Percentiles rank a stretch among this genome's conserved stretches.
phyloP scores from a whole-genome alignment of 2,329 filamentous ascomycete genomes.

The Nemania serpens region DNA sequence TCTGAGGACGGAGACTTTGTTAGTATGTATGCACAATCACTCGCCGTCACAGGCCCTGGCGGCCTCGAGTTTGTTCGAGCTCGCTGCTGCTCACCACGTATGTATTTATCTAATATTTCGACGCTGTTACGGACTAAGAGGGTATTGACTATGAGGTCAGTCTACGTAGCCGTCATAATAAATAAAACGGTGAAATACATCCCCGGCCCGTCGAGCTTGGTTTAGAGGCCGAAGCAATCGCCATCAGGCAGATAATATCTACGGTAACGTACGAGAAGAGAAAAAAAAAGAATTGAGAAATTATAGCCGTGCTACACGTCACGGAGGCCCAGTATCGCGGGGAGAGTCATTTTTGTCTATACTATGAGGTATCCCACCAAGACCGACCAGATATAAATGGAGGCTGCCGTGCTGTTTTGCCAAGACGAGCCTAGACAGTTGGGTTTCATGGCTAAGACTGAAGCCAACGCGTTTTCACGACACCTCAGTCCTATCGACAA shows the following conservation, averaged over 20 bases:
- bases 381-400: slow-evolving; percentile 9
- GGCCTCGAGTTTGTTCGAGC: not conserved
- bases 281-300: no score
- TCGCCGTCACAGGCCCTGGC: not conserved
- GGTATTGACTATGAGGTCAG: not conserved
- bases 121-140: not conserved
- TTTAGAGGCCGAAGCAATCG: not conserved
- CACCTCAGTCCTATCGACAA: not conserved
- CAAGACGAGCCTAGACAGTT: not conserved
- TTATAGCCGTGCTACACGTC: not conserved
- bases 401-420: not conserved
- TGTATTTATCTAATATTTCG: not conserved
- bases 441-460: not conserved
- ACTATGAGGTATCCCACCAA: not conserved
- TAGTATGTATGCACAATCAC: slow-evolving; percentile 14
- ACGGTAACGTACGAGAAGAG: not conserved
- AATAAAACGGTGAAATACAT: not conserved
- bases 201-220: not conserved
- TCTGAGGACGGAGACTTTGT: not conserved
- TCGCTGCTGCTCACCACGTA: not conserved
- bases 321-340: not conserved
- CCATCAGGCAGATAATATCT: not conserved
- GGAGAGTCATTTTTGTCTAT: not conserved
- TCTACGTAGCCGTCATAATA: not conserved
- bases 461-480: not conserved